A percentile compares a stretch with the other conserved stretches of the same genome.
Evolutionary conservation across 208 protist genomes (phyloP).

Genomic region (Ichthyophonus hoferi): DNA sequence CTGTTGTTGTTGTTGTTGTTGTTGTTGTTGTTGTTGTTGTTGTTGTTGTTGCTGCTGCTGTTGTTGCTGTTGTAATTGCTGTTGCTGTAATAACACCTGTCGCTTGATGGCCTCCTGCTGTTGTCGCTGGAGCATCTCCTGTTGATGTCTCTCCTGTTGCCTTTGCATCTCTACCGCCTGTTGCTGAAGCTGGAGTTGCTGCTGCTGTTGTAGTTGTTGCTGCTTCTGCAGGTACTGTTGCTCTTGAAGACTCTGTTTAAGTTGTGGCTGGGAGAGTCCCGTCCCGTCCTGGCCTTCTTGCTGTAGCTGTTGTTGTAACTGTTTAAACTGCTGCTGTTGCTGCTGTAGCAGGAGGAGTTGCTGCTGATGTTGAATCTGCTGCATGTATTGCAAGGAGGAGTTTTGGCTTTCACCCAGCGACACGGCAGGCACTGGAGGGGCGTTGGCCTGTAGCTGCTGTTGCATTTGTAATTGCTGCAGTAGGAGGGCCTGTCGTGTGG

Average conservation of each 20-base stretch:
- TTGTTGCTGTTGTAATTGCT: background rate
- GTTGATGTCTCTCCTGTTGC: background rate
- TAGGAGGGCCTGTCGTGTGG: background rate
- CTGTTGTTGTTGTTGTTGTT: background rate
- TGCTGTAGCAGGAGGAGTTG: background rate
- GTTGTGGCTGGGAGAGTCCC: background rate
- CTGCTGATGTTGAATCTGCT: background rate
- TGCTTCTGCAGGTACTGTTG: background rate
- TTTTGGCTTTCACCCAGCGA: background rate
- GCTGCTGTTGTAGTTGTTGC: background rate
- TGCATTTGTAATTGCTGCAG: background rate
- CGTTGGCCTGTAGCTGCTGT: conserved; percentile 9
- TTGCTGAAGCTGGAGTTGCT: background rate
- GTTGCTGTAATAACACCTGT: background rate
- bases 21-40: background rate
- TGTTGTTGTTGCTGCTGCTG: conserved; percentile 10
- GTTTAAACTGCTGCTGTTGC: conserved; percentile 11
- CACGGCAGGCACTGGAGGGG: background rate
- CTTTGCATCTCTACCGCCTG: background rate
- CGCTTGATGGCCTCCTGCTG: background rate
- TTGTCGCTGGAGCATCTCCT: background rate
- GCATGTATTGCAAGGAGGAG: background rate
- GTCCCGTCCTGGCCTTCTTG: background rate
- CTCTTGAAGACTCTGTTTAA: no score
- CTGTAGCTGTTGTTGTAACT: background rate